These are phyloP conservation scores for Rhodotorula kratochvilovae DNA, from an alignment of 768 basidiomycete species.

Conservation along the genomic window DNA sequence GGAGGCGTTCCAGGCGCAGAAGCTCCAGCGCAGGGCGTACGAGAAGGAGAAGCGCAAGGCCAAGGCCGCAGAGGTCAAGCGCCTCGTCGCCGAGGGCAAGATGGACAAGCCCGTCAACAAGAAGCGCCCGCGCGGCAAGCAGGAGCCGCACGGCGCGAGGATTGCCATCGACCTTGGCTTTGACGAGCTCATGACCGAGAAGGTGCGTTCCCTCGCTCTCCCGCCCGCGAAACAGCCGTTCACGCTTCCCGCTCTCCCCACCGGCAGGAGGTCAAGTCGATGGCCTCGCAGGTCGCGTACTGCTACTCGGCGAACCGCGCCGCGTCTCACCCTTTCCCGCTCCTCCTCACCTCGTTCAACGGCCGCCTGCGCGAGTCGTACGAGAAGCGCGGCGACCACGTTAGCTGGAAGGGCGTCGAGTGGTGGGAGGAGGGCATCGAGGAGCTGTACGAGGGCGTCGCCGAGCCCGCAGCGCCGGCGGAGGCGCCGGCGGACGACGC, in stretches of 20 bases:
- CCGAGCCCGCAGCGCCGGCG: slow-evolving; percentile 52
- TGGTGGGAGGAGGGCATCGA: slow-evolving; percentile 68
- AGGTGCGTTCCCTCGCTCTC: slow-evolving; percentile 55
- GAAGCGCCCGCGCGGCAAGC: background rate
- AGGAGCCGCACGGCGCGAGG: slow-evolving; percentile 56
- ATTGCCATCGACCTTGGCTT: slow-evolving; percentile 85
- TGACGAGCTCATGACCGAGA: slow-evolving; percentile 87
- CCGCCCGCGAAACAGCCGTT: background rate
- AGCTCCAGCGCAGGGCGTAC: slow-evolving; percentile 67
- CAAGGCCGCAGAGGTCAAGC: slow-evolving; percentile 66
- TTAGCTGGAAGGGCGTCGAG: slow-evolving; percentile 72
- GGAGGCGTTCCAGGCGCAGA: slow-evolving; percentile 55
- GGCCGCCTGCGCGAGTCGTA: slow-evolving; percentile 64
- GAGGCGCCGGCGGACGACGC: slow-evolving; percentile 54
- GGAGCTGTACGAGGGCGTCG: slow-evolving; percentile 27
- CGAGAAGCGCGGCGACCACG: slow-evolving; percentile 64
- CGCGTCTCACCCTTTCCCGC: slow-evolving; percentile 64
- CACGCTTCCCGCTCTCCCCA: background rate
- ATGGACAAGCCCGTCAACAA: slow-evolving; percentile 45
- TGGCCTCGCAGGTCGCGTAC: slow-evolving; percentile 85
- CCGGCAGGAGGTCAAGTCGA: slow-evolving; percentile 77
- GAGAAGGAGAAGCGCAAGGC: slow-evolving; percentile 61
- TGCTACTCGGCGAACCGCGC: slow-evolving; percentile 81
- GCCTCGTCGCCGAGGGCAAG: slow-evolving; percentile 46
- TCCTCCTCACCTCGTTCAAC: slow-evolving; percentile 76